Evolutionary conservation across 768 basidiomycete genomes (phyloP).

Genomic region (Lactifluus volemus): DNA sequence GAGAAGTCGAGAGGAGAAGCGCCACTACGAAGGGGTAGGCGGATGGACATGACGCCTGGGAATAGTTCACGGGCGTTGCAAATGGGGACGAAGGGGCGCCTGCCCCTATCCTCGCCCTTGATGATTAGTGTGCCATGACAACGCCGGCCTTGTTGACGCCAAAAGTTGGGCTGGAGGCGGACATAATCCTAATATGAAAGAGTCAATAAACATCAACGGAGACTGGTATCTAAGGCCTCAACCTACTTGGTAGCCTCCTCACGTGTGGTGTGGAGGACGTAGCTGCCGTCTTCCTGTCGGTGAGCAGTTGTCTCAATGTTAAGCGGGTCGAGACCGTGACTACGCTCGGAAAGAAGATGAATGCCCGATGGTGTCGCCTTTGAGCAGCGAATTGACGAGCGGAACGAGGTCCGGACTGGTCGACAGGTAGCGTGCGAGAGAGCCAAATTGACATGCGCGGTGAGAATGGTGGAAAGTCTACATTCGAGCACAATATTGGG

Average conservation of each 20-base stretch:
- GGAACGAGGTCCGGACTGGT: slow-evolving; percentile 42
- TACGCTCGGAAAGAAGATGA: slow-evolving; percentile 33
- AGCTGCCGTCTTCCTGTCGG: slow-evolving; percentile 36
- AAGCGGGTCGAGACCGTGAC: slow-evolving; percentile 50
- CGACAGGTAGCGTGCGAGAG: slow-evolving; percentile 42
- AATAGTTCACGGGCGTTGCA: slow-evolving; percentile 47
- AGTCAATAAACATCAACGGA: slow-evolving; percentile 2
- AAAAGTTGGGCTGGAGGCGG: slow-evolving; percentile 44
- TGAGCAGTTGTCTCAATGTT: slow-evolving; percentile 57
- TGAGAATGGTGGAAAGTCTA: slow-evolving; percentile 45
- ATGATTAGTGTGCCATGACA: slow-evolving; percentile 51
- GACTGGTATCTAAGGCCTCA: not conserved
- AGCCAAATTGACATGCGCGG: slow-evolving; percentile 42
- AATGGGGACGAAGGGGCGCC: slow-evolving; percentile 47
- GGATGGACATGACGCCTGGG: slow-evolving; percentile 40
- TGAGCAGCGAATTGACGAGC: slow-evolving; percentile 40
- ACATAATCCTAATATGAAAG: slow-evolving; percentile 43
- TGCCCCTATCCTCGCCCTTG: slow-evolving; percentile 40
- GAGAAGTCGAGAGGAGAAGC: slow-evolving; percentile 48
- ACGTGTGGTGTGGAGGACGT: slow-evolving; percentile 45
- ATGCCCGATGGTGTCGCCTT: slow-evolving; percentile 38
- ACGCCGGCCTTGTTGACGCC: slow-evolving; percentile 47
- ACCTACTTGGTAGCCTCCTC: slow-evolving; percentile 52
- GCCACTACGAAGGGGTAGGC: slow-evolving; percentile 41
- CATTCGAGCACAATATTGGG: slow-evolving; percentile 43